Evolutionary conservation across 129 eudicot genomes (phyloP), one percentile per base, ranked within the genome.

Genomic region (Deinandra increscens): DNA sequence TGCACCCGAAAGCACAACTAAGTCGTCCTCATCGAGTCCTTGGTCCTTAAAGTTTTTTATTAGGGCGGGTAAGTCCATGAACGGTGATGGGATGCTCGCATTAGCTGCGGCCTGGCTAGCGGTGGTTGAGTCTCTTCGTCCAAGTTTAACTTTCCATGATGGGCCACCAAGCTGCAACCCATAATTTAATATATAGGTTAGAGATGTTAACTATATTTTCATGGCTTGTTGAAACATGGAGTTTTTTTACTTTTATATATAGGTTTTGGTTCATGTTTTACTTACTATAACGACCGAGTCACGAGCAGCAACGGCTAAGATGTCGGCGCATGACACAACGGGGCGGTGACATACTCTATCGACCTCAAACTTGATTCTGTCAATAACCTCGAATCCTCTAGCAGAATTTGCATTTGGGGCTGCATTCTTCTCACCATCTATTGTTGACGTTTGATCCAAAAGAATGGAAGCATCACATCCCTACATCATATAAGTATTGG

Each of bases 1-100:
- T 26, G 83, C 87, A 26, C 96, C 94, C 2, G 85, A 84, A 7
- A 88, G 77, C 6, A 67, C 87, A 34, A 86, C 91, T 9, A 88
- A 76, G 70, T 88, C 96, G 9, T 66, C 68, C 17, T 72, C 70
- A 41, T 79, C 69, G 3, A 88, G 84, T 44, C 86, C 86, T 53
- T 85, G 70, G 50, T 76, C 77, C 13, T 48, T n/a, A 53, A 85
- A 85, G 48, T 45, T 54, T 41, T 70, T 23, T 1, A 70, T 70
- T 13, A 80, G 75, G 9, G 72, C 71, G 1, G 44, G 43, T 42
- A 80, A 70, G 70, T 58, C 75, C 72, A 71, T 75, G 41, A n/a
- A 18, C 9, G 84, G 81, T 11, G 78, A 13, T 1, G 84, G 84
- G 59, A 81, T 19, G 68, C 53, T 53, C 14, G 37, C 38, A 4